Conservation (phyloP, 1,139 yeast species). For the Meyerozyma athensensis region DNA sequence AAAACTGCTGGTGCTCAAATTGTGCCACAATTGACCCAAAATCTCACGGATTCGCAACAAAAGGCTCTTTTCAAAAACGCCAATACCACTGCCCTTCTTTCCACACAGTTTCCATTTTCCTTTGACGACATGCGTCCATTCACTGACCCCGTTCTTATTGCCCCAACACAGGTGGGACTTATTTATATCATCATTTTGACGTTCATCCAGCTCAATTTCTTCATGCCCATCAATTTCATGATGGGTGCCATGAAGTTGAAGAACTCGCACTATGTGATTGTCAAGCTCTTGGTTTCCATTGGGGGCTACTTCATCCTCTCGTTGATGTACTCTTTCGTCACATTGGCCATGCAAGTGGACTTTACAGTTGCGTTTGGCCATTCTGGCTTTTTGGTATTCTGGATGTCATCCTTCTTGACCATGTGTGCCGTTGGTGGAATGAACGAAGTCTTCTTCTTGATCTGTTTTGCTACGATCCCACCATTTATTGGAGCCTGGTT, state of each 20-base stretch:
- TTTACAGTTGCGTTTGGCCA: constrained; percentile 35
- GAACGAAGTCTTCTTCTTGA: constrained; percentile 29
- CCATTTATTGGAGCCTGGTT: constrained; percentile 47
- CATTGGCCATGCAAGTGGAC: constrained; percentile 42
- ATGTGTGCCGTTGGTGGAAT: constrained; percentile 14
- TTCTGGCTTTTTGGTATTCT: constrained; percentile 37
- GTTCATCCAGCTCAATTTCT: constrained; percentile 14
- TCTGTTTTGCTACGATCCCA: constrained; percentile 27
- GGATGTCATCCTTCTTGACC: constrained; percentile 15
- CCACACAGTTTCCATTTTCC: constrained; percentile 8
- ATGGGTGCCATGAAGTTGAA: constrained; percentile 11
- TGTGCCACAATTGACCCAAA: constrained; percentile 5
- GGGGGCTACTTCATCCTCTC: constrained; percentile 23
- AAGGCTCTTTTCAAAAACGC: constrained; percentile 4
- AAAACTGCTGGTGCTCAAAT: constrained; percentile 6
- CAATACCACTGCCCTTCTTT: constrained; percentile 6
- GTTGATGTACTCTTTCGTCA: constrained; percentile 34
- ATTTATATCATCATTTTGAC: constrained; percentile 15
- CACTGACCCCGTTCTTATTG: constrained; percentile 11
- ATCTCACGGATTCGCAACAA: constrained; percentile 6
- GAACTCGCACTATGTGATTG: constrained; percentile 6
- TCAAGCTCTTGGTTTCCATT: background rate
- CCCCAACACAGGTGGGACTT: constrained; percentile 15
- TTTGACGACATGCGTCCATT: constrained; percentile 10
- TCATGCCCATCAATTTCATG: constrained; percentile 10